Conservation (phyloP, 331 rosid genomes). For the Stylosanthes scabra region DNA sequence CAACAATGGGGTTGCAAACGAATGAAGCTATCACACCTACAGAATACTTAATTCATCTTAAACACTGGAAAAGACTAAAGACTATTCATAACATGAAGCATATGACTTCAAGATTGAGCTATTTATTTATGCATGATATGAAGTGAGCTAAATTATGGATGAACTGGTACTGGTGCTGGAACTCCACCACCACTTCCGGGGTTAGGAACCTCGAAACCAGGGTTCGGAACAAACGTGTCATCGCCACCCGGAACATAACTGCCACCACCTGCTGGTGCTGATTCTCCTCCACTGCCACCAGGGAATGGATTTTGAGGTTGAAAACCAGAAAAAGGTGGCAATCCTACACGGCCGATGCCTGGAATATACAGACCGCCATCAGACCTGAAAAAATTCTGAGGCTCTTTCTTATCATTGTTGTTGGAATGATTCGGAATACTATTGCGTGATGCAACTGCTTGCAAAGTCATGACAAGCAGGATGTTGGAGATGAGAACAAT, state of each 20-base stretch:
- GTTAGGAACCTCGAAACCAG: constrained; percentile 53
- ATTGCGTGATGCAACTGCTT: constrained; percentile 38
- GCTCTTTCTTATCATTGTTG: constrained; percentile 50
- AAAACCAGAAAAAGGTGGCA: constrained; percentile 32
- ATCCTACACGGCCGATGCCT: constrained; percentile 43
- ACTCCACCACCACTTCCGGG: constrained; percentile 46
- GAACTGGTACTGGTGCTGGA: constrained; percentile 36
- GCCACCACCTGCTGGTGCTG: constrained; percentile 25
- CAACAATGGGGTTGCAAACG: not conserved
- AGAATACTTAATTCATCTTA: constrained; percentile 25
- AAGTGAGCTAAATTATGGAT: constrained; percentile 42
- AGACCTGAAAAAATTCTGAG: constrained; percentile 36
- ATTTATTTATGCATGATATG: constrained; percentile 34
- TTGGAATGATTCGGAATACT: constrained; percentile 27
- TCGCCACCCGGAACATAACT: constrained; percentile 52
- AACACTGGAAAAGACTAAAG: not conserved
- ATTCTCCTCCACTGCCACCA: constrained; percentile 37
- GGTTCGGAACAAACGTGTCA: constrained; percentile 57
- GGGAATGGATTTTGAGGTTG: constrained; percentile 37
- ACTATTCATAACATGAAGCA: constrained; percentile 23
- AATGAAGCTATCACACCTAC: constrained; percentile 12
- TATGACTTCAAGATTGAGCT: constrained; percentile 8
- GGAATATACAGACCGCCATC: constrained; percentile 45
- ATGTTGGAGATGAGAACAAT: constrained; percentile 41
- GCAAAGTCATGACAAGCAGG: constrained; percentile 38